phyloP scores from a whole-genome alignment of 176 grass and related monocot genomes.

The Puya raimondii region DNA sequence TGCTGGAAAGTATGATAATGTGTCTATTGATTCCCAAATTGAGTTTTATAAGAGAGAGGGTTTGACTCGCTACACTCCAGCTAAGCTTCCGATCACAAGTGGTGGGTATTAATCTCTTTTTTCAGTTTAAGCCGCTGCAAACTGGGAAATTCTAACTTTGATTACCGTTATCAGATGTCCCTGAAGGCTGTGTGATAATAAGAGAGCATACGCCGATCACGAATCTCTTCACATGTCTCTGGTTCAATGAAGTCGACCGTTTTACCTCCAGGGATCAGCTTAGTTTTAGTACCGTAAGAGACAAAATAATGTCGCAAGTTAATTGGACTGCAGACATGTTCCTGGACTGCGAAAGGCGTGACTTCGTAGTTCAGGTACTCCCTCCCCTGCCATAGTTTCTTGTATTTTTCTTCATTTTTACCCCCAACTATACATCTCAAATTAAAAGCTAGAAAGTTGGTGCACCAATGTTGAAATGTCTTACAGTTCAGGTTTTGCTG shows the following conservation, averaged over 20 bases:
- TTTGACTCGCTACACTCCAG: constrained; percentile 73
- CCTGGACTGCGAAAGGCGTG: constrained; percentile 85
- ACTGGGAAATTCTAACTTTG: not conserved
- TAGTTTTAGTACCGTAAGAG: constrained; percentile 90
- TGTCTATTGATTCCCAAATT: constrained; percentile 89
- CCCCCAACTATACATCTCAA: not conserved
- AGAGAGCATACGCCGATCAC: constrained; percentile 81
- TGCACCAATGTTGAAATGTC: too few species aligned
- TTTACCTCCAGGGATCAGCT: constrained; percentile 88
- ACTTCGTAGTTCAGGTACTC: constrained; percentile 94
- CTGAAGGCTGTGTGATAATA: constrained; percentile 96
- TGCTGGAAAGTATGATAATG: constrained; percentile 92
- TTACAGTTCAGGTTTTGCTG: not conserved
- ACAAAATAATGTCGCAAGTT: constrained; percentile 74
- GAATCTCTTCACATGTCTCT: constrained; percentile 87
- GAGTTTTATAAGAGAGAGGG: constrained; percentile 97
- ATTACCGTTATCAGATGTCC: constrained; percentile 55
- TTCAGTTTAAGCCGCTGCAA: not conserved
- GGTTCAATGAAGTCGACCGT: constrained; percentile 94
- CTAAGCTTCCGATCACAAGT: constrained; percentile 95
- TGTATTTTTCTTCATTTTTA: not conserved
- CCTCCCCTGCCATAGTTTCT: not conserved
- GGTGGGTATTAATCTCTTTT: constrained; percentile 35
- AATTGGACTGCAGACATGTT: constrained; percentile 90
- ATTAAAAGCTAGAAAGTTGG: not conserved